Evolutionary conservation across 345 rosid species (phyloP).

Genomic region (Eucalyptus cladocalyx): DNA sequence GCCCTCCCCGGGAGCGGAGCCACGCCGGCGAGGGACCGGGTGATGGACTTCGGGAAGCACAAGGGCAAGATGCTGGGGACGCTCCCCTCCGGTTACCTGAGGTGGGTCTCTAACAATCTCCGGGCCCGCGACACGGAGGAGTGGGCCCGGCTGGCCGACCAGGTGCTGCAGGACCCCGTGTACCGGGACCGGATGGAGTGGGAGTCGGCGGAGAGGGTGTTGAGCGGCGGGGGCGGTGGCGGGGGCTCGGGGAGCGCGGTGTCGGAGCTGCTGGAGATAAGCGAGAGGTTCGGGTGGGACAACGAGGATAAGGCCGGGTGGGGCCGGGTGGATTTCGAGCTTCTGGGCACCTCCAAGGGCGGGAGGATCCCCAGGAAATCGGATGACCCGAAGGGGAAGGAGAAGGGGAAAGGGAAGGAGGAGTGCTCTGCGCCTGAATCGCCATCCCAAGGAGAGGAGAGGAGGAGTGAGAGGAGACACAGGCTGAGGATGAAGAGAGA

Average conservation of each 20-base stretch:
- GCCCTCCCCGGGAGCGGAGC: neutral
- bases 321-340: slow-evolving; percentile 52
- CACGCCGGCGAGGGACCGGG: slow-evolving; percentile 30
- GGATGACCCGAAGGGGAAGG: slow-evolving; percentile 5
- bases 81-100: slow-evolving; percentile 64
- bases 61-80: slow-evolving; percentile 80
- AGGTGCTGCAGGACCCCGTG: slow-evolving; percentile 54
- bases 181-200: slow-evolving; percentile 72
- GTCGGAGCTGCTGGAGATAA: slow-evolving; percentile 50
- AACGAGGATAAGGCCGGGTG: slow-evolving; percentile 60
- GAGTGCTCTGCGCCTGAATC: neutral
- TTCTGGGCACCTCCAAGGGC: slow-evolving; percentile 64
- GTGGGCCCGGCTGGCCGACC: slow-evolving; percentile 73
- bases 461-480: slow-evolving; percentile 9
- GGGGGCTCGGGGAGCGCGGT: slow-evolving; percentile 12
- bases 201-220: slow-evolving; percentile 51
- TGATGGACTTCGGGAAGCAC: slow-evolving; percentile 70
- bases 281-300: slow-evolving; percentile 84
- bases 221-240: slow-evolving; percentile 29
- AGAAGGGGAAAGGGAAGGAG: neutral
- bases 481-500: neutral
- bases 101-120: slow-evolving; percentile 68
- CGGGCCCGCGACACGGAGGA: slow-evolving; percentile 44
- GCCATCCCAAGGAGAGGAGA: neutral
- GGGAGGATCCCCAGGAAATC: slow-evolving; percentile 59